Evolutionary conservation across 2,329 filamentous ascomycete genomes (phyloP).

Genomic region (Xenoacremonium recifei): DNA sequence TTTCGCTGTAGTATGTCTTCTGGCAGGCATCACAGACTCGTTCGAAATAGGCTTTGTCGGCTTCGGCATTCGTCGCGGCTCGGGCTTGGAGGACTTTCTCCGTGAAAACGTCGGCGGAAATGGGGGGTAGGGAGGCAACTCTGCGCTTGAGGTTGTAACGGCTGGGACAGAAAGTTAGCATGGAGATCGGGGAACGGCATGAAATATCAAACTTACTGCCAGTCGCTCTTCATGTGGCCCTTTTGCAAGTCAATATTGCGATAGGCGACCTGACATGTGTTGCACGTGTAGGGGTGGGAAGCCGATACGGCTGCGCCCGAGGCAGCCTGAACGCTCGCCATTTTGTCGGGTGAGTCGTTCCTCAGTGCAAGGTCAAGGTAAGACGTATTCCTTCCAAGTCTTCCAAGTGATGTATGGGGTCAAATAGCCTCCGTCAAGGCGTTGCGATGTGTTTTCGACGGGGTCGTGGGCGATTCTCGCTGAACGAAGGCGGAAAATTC

Average conservation of each 20-base stretch:
- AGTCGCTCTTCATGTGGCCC: slow-evolving; percentile 96
- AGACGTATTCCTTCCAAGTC: too few relatives aligned
- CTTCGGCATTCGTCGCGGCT: slow-evolving; percentile 78
- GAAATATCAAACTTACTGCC: slow-evolving; percentile 70
- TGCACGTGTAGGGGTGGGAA: slow-evolving; percentile 93
- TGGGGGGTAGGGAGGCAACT: slow-evolving; percentile 84
- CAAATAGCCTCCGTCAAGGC: not conserved
- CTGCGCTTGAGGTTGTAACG: slow-evolving; percentile 96
- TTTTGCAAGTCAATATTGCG: slow-evolving; percentile 90
- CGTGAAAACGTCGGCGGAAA: slow-evolving; percentile 88
- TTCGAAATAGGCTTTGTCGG: slow-evolving; percentile 86
- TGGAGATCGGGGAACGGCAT: slow-evolving; percentile 5
- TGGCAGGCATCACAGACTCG: slow-evolving; percentile 78
- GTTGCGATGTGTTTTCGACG: not conserved
- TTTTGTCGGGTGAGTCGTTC: too few relatives aligned
- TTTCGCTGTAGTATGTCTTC: slow-evolving; percentile 95
- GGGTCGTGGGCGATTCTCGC: not conserved
- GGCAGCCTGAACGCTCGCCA: slow-evolving; percentile 43
- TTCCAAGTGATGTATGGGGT: too few relatives aligned
- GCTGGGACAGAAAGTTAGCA: slow-evolving; percentile 40
- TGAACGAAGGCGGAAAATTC: slow-evolving; percentile 17
- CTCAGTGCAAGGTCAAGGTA: too few relatives aligned
- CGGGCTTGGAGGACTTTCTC: slow-evolving; percentile 94
- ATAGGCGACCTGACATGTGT: slow-evolving; percentile 96
- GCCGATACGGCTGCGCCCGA: slow-evolving; percentile 35